Base-by-base conservation (phyloP, 2,329 filamentous ascomycete genomes). In the Fusarium sp. region DNA sequence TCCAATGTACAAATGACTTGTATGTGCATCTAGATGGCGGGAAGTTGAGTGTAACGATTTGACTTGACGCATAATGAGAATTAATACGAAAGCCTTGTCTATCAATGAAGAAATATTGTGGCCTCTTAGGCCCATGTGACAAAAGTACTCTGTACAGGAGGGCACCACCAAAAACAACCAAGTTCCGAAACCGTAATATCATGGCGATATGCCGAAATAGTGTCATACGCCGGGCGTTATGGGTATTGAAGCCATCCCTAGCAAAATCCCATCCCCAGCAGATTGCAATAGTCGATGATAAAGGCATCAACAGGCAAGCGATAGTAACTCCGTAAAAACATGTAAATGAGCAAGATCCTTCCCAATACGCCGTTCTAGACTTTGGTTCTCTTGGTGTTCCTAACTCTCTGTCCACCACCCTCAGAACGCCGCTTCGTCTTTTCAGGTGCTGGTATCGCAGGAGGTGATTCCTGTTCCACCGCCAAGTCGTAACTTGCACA, bases 401-500 rank as follows among this genome's bases (percentile, higher is more conserved):
- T 67, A 37, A 53, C 46, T 45, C 52, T 61, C 46, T 62, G 46
- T 38, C 60, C 64, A 17, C 61, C 66, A 14, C 56, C 46, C 17
- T 63, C 63, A 35, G 60, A 57, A 64, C 62, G 64, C 60, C 73
- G 60, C 42, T 75, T 77, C 35, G 55, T 40, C 20, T 70, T 32
- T 42, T 54, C 63, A 27, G 66, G 44, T 60, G 60, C n/a, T 54
- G 55, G 53, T 23, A 60, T 53, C 50, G 60, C 27, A 42, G 62
- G 52, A 15, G 63, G 71, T 48, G 66, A 57, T 49, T 65, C 58
- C 37, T 58, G 49, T 23, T 57, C 49, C 62, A 48, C 52, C 30
- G 55, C 38, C 17, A 68, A 23, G 30, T 73, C 70, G 13, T 63
- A 73, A 30, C 71, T 71, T 14, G 76, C 73, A 52, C 81, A 82